Evolutionary conservation across 2,329 filamentous ascomycete genomes (phyloP), one percentile per base, ranked within the genome.

Genomic region (Didymella segeticola): DNA sequence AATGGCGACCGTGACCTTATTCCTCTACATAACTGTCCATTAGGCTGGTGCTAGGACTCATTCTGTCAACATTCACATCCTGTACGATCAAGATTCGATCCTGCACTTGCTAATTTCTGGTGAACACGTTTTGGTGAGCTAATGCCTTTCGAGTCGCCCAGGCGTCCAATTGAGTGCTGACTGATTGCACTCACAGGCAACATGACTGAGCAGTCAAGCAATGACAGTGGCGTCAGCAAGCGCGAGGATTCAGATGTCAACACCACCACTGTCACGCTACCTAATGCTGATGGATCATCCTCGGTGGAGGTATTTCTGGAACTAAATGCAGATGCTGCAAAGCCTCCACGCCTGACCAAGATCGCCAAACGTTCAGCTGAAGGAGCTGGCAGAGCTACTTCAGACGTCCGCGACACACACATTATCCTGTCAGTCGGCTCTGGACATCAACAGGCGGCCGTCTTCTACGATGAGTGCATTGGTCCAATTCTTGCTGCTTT

Each of bases 381-480:
- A 11, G 8, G 25, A 15, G 15, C 11, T 22, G 38, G 59, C 17
- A n/a, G 62, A 20, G 31, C 47, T 36, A 15, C 20, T 11, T 6
- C 43, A 6, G 25, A 19, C 14, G 48, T 61, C n/a, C 47, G 60
- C 19, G 66, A 69, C 45, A 71, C 74, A 6, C 77, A 80, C 54
- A 65, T 81, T 39, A 67, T 82, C 29, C 63, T 81, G 14, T 82
- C 79, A 2, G 74, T 73, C 14, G 73, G 70, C 19, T 80, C 79
- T 2, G 79, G 79, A 2, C 77, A 74, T 11, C 70, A 71, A 4
- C 67, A 73, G 36, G 79, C 78, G 15, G 53, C 63, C 6, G 31
- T 43, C 0, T 79, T 80, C 63, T 80, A 71, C 67, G 49, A 73
- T 2, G 36, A 72, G 22, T 60, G 70, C 2, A 57, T 81, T 5